phyloP scores from a whole-genome alignment of 179 eudicot genomes.

The Beta lomatogona region DNA sequence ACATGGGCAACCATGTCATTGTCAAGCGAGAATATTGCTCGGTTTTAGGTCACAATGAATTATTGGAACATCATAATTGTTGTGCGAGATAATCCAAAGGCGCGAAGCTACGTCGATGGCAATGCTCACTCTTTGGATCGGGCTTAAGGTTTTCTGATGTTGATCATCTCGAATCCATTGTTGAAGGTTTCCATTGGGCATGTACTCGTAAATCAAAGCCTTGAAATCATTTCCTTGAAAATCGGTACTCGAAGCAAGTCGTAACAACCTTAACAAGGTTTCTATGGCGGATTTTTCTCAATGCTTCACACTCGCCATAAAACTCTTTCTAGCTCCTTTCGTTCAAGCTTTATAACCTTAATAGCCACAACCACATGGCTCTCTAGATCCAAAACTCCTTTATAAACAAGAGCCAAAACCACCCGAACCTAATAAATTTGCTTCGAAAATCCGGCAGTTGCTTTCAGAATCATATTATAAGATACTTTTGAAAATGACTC shows the following conservation, averaged over 20 bases:
- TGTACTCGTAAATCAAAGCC: conserved; percentile 18
- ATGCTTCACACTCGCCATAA: conserved; percentile 25
- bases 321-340: conserved; percentile 15
- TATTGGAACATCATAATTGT: background rate
- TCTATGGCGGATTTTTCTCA: conserved; percentile 8
- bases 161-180: background rate
- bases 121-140: conserved; percentile 11
- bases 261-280: conserved; percentile 23
- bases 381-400: background rate
- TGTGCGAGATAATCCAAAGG: conserved; percentile 17
- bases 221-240: conserved; percentile 24
- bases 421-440: conserved; percentile 23
- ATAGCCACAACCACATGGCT: conserved; percentile 12
- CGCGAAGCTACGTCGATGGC: conserved; percentile 18
- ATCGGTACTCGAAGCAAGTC: conserved; percentile 22
- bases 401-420: conserved; percentile 3
- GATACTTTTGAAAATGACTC: conserved; percentile 15
- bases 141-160: background rate
- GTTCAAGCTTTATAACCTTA: conserved; percentile 19
- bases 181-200: conserved; percentile 21
- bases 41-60: conserved; percentile 24
- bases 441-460: conserved; percentile 25
- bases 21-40: conserved; percentile 12
- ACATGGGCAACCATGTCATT: conserved; percentile 28
- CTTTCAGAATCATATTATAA: conserved; percentile 14